Conservation (phyloP, 2,329 filamentous ascomycete genomes). For the Exophiala sideris region DNA sequence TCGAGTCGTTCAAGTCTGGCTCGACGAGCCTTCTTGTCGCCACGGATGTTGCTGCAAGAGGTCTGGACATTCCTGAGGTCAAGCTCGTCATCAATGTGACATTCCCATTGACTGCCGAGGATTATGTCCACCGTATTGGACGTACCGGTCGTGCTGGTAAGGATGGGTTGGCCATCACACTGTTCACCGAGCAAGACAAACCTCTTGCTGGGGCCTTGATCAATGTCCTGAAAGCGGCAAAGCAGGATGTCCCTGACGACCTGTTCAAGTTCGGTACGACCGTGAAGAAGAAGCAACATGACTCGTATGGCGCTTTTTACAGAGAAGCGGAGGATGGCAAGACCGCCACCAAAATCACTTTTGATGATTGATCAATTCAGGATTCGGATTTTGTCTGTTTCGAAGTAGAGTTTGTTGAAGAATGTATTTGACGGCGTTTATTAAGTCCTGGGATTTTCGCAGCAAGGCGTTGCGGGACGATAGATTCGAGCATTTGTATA, state of each 20-base stretch:
- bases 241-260: slow-evolving; percentile 84
- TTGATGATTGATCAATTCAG: slow-evolving; percentile 55
- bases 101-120: slow-evolving; percentile 91
- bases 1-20: slow-evolving; percentile 89
- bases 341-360: slow-evolving; percentile 86
- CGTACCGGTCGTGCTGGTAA: slow-evolving; percentile 91
- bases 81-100: slow-evolving; percentile 94
- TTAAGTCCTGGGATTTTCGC: slow-evolving; percentile 9
- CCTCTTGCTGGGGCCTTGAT: slow-evolving; percentile 83
- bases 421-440: background rate
- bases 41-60: slow-evolving; percentile 92
- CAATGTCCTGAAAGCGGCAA: slow-evolving; percentile 91
- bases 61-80: slow-evolving; percentile 91
- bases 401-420: background rate
- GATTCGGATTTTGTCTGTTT: background rate
- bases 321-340: slow-evolving; percentile 83
- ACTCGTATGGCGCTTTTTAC: slow-evolving; percentile 92
- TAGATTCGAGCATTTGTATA: slow-evolving; percentile 15
- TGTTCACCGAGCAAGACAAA: slow-evolving; percentile 96
- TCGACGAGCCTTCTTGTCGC: slow-evolving; percentile 81
- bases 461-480: slow-evolving; percentile 25
- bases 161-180: slow-evolving; percentile 80
- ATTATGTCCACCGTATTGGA: slow-evolving; percentile 96
- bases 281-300: slow-evolving; percentile 98
- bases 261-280: slow-evolving; percentile 95